Evolutionary conservation across 768 basidiomycete species (phyloP), one percentile per base, ranked within the genome.

Genomic region (Leccinum truebloodii): DNA sequence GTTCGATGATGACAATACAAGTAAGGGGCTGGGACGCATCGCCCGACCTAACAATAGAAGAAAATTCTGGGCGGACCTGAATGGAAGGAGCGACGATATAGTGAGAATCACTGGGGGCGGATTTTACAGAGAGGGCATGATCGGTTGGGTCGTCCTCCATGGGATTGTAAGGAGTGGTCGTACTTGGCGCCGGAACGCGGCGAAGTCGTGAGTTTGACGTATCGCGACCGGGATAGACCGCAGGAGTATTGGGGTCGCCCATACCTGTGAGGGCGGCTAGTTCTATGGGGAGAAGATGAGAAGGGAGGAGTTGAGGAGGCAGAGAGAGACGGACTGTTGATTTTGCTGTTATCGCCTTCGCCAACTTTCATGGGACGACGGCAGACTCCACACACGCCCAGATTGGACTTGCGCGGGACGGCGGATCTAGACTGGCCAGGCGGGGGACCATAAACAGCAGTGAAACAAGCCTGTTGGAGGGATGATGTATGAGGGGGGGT

Each of bases 351-450:
- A 68, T 93, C 92, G 26, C 90, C 90, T 59, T 96, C 94, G 24
- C 89, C 90, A 16, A 99, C 83, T 70, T 94, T 94, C 97, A 99
- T 98, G 18, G 95, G 95, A 34, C 95, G 83, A 67, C 97, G 83
- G 72, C 97, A 99, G 3, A 98, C 94, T 41, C 97, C 97, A 66
- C 97, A 99, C 18, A 99, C 92, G 20, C 97, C 97, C 24, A 97
- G 79, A 70, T 92, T 89, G 51, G 90, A 79, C 76, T 90, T 86
- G 73, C 85, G 79, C 28, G 89, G 81, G 7, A 84, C 73, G 55
- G 86, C 72, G 54, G 81, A 76, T 67, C 77, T 83, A 35, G 78
- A 79, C 66, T 83, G 81, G 60, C 73, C 81, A 14, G 88, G 86
- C 12, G 90, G 88, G 6, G 92, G 92, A 14, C 95, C 96, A 74